These are phyloP conservation scores for Acacia acuminata DNA, from an alignment of 306 rosid species.

Conservation along the genomic window DNA sequence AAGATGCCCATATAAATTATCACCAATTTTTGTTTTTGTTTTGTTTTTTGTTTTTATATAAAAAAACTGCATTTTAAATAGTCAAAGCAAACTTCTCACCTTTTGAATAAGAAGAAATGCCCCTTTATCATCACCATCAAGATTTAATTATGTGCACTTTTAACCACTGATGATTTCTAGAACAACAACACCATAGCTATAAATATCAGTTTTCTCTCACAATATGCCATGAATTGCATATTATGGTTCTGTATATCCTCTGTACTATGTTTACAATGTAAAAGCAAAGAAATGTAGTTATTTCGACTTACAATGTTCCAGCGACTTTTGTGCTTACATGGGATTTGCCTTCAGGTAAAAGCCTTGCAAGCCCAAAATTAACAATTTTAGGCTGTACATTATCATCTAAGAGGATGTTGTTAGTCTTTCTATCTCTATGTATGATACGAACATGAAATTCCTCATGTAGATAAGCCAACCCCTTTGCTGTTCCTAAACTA, in stretches of 20 bases:
- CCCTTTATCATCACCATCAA: slow-evolving; percentile 5
- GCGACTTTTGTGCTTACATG: neutral
- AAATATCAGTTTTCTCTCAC: slow-evolving; percentile 31
- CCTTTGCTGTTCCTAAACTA: neutral
- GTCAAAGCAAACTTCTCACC: too few species aligned
- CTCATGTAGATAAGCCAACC: neutral
- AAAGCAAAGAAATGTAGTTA: neutral
- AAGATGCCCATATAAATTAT: too few species aligned
- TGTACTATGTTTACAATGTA: neutral
- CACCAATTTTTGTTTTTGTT: too few species aligned
- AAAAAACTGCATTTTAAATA: too few species aligned
- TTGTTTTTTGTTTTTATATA: too few species aligned
- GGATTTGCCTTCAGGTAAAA: neutral
- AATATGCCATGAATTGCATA: neutral
- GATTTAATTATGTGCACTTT: slow-evolving; percentile 31
- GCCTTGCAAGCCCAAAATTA: neutral
- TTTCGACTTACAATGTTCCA: neutral
- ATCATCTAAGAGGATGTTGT: neutral
- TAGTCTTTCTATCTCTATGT: neutral
- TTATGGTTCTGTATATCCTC: neutral
- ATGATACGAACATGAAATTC: neutral
- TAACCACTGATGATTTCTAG: slow-evolving; percentile 48
- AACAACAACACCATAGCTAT: slow-evolving; percentile 48
- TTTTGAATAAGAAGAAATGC: slow-evolving; percentile 31
- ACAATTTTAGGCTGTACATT: neutral